Evolutionary conservation across 2,329 filamentous ascomycete genomes (phyloP), one percentile per base, ranked within the genome.

Genomic region (Trichoderma hamatum): DNA sequence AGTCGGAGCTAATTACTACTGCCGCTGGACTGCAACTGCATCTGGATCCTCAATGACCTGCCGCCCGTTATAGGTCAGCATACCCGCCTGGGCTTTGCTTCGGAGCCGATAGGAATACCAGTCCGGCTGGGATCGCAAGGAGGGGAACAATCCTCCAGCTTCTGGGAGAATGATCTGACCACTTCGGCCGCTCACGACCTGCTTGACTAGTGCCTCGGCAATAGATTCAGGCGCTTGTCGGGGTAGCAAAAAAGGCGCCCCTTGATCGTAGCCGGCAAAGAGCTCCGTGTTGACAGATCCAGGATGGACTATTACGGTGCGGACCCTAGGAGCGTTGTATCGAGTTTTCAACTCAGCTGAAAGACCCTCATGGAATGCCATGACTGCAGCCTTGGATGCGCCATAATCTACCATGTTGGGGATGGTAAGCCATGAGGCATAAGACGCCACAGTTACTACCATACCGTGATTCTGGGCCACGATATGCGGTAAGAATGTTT

Each of bases 361-460:
- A 3, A 91, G 78, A 0, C 85, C 90, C 76, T 93, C 90, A 75
- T 93, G 90, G 77, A 93, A 90, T 3, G 87, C 81, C 26, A 91
- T 76, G 1, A 89, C 86, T 0, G 88, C 90, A 1, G 90, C 86
- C 79, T 93, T 93, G 72, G 84, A 86, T 9, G 87, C 84, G 2
- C 84, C 82, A 79, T 93, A 93, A 79, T 92, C 90, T 46, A 89
- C 85, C 83, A 92, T 86, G 73, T 84, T 84, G 3, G 90, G 87
- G 0, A 87, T 84, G 1, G 85, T 82, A 9, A 88, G 72, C 79
- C 87, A 92, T 14, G 86, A 85, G 0, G 90, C 89, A 60, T 88
- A 82, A 2, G 86, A 89, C 16, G 91, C 88, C 26, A 93, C 84
- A 0, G 89, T 93, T 26, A 93, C 89, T 51, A 93, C 78, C 84